Evolutionary conservation across 805 yeast species (phyloP).

Genomic region (Starmerella bombicola): DNA sequence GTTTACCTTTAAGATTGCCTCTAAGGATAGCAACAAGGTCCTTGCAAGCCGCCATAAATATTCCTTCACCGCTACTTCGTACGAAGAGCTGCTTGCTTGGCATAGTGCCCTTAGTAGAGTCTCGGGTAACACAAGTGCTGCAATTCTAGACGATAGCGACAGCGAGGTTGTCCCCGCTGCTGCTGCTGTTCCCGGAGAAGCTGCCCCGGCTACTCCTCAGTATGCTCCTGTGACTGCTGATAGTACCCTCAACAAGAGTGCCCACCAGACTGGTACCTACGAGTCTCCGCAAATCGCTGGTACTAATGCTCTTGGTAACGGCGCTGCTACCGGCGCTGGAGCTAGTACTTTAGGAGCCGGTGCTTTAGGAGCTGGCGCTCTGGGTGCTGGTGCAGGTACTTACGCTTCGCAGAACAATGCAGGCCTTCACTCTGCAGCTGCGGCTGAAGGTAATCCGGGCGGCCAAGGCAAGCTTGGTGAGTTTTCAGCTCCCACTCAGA

Average conservation of each 20-base stretch:
- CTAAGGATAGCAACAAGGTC: slow-evolving; percentile 32
- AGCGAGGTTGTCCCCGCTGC: background rate
- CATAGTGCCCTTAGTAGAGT: slow-evolving; percentile 29
- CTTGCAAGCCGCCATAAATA: slow-evolving; percentile 29
- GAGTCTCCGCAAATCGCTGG: background rate
- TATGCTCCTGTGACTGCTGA: background rate
- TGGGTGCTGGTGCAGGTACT: background rate
- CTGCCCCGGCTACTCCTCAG: background rate
- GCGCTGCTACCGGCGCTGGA: background rate
- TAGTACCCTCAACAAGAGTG: background rate
- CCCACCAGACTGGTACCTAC: background rate
- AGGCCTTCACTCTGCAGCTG: too few relatives aligned
- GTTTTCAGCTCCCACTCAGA: too few relatives aligned
- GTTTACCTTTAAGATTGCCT: slow-evolving; percentile 33
- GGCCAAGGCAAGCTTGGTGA: too few relatives aligned
- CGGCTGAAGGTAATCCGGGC: too few relatives aligned
- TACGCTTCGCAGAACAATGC: too few relatives aligned
- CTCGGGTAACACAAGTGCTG: slow-evolving; percentile 19
- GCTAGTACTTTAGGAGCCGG: slow-evolving; percentile 1
- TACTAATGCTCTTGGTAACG: background rate
- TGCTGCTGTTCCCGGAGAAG: background rate
- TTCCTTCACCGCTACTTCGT: slow-evolving; percentile 35
- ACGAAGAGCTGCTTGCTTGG: slow-evolving; percentile 39
- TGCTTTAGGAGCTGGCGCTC: background rate
- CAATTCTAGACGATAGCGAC: slow-evolving; percentile 10